Evolutionary conservation across 2,329 filamentous ascomycete species (phyloP), one percentile per base, ranked within the genome.

Genomic region (Ceratocystis alfenasii): DNA sequence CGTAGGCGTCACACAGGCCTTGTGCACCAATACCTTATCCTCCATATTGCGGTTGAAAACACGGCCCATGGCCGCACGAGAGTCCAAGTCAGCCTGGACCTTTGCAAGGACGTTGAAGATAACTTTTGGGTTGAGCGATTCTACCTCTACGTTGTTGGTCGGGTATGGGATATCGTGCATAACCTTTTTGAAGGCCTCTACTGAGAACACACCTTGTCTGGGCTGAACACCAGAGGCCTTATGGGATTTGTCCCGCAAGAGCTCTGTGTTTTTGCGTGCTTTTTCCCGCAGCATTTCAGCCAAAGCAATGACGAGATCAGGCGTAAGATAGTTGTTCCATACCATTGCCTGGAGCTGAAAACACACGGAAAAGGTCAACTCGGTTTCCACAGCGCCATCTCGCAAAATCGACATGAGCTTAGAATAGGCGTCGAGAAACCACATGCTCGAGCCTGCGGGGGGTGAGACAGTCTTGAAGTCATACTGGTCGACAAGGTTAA

Each of bases 311-410:
- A 84, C 81, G 1, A 75, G 80, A 0, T 71, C 70, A 0, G 87
- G 87, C 12, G 83, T 76, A 1, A 90, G 76, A 65, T 81, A 83
- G 25, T 82, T 83, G 69, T 88, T 87, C 70, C 80, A 78, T 0
- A 85, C 83, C 4, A 92, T 74, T 17, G 79, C 80, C 63, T 87
- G 80, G 4, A 89, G 75, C 69, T 88, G 86, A 70, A 84, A 88
- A 5, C 83, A 76, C 0, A 86, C 71, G 0, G 74, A 72, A 68
- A 85, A 89, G 4, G 81, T 75, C 66, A 83, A 70, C 1, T 69
- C 64, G 17, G 74, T 69, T 6, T 72, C 72, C 5, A 70, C 69
- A 22, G 75, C 74, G 50, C 83, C 74, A 6, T 66, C 61, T 1
- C 53, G 61, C 70, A 77, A 70, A 63, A 70, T 69, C 64, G 67